phyloP scores from a whole-genome alignment of 371 early-diverging fungal species.

The Catenaria anguillulae region DNA sequence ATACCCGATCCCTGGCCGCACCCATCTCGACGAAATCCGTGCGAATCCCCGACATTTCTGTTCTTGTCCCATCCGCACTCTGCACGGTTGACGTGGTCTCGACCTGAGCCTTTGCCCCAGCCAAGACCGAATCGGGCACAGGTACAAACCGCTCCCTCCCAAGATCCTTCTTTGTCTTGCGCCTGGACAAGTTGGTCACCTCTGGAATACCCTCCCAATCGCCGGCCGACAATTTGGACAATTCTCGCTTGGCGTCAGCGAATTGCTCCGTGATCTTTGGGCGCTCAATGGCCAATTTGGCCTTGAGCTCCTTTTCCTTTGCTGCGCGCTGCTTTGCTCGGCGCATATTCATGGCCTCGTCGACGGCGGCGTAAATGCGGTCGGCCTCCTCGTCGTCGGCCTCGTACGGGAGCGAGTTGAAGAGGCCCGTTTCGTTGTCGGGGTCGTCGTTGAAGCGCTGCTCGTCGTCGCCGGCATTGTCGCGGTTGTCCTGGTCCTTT shows the following conservation, averaged over 20 bases:
- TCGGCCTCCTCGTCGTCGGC: conserved; percentile 96
- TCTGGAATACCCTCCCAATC: conserved; percentile 91
- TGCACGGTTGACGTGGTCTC: conserved; percentile 36
- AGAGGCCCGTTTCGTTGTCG: conserved; percentile 85
- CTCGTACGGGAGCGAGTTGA: conserved; percentile 73
- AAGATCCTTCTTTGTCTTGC: conserved; percentile 46
- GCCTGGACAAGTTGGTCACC: conserved; percentile 74
- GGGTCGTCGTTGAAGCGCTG: conserved; percentile 68
- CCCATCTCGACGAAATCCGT: conserved; percentile 86
- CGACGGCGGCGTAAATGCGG: conserved; percentile 77
- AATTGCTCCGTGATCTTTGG: conserved; percentile 74
- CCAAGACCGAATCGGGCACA: conserved; percentile 70
- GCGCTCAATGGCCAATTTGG: conserved; percentile 19
- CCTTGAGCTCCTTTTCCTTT: conserved; percentile 22
- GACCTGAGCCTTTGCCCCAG: conserved; percentile 17
- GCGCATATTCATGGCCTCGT: conserved; percentile 77
- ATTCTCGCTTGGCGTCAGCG: conserved; percentile 72
- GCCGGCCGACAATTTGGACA: conserved; percentile 53
- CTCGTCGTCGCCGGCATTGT: conserved; percentile 44
- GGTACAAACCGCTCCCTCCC: conserved; percentile 54
- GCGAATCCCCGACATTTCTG: conserved; percentile 34
- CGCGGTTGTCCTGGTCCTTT: conserved; percentile 25
- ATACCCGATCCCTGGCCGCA: conserved; percentile 77
- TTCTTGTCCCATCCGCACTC: conserved; percentile 30
- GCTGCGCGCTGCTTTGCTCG: conserved; percentile 43